These are phyloP conservation scores for Myriosclerotinia curreyana DNA, from an alignment of 2,329 filamentous ascomycete species.

Conservation along the genomic window DNA sequence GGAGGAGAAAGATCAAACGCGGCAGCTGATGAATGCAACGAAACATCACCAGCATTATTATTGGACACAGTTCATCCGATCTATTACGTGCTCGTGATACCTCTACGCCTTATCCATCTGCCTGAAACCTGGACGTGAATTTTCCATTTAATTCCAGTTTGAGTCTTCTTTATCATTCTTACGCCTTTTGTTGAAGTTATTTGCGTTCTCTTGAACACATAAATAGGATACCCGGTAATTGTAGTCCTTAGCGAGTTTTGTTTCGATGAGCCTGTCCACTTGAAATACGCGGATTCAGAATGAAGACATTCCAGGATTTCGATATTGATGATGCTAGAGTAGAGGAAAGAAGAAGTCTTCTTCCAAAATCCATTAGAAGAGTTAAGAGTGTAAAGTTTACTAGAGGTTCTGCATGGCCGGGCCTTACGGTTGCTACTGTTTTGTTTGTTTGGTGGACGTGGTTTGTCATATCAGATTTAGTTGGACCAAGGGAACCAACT, in stretches of 20 bases:
- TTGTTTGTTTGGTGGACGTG: slow-evolving; percentile 23
- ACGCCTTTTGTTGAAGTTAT: neutral
- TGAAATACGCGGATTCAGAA: neutral
- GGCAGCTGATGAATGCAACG: slow-evolving; percentile 2
- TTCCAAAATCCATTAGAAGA: slow-evolving; percentile 9
- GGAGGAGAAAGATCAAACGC: neutral
- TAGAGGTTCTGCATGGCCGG: slow-evolving; percentile 5
- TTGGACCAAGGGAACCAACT: neutral
- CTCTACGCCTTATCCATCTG: neutral
- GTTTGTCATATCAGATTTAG: slow-evolving; percentile 16
- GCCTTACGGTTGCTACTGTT: slow-evolving; percentile 16
- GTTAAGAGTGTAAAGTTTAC: neutral
- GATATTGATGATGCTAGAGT: slow-evolving; percentile 15
- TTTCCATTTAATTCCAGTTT: neutral
- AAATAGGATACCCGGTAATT: neutral
- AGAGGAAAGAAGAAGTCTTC: slow-evolving; percentile 20
- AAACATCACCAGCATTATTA: neutral
- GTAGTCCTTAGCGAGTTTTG: neutral
- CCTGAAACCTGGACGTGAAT: neutral
- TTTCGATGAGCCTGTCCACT: neutral
- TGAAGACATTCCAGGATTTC: slow-evolving; percentile 14
- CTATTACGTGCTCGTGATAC: slow-evolving; percentile 10
- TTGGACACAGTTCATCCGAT: slow-evolving; percentile 3
- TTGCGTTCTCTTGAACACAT: neutral
- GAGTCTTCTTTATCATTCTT: neutral